Percentiles rank a stretch among this genome's conserved stretches.
phyloP scores from a whole-genome alignment of 352 stramenopile genomes.

The Phytophthora syringae region DNA sequence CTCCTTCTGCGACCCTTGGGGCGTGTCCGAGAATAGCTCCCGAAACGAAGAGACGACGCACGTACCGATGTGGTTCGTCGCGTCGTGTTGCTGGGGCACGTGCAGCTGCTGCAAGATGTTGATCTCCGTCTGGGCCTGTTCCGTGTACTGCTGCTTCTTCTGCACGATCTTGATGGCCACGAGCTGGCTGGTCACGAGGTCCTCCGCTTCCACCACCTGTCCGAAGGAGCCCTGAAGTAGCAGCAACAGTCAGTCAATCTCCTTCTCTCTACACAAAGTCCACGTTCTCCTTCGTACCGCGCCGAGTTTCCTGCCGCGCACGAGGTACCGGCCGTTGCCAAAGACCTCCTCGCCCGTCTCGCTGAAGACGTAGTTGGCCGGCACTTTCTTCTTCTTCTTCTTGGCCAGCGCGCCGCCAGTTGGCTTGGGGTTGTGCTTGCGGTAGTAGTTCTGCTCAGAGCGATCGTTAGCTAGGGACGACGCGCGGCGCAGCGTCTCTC shows the following conservation, averaged over 20 bases:
- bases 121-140: slow-evolving; percentile 98
- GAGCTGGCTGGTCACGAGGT: slow-evolving; percentile 78
- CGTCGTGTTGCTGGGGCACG: slow-evolving; percentile 57
- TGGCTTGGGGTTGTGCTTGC: slow-evolving; percentile 66
- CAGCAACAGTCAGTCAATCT: slow-evolving; percentile 21
- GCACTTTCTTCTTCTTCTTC: slow-evolving; percentile 64
- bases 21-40: slow-evolving; percentile 28
- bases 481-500: too few relatives aligned
- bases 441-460: slow-evolving; percentile 79
- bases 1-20: slow-evolving; percentile 21
- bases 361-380: slow-evolving; percentile 67
- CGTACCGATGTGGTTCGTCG: slow-evolving; percentile 93
- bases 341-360: slow-evolving; percentile 72
- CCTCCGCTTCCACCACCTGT: slow-evolving; percentile 80
- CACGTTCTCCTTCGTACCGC: slow-evolving; percentile 49
- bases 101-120: slow-evolving; percentile 93
- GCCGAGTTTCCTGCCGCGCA: slow-evolving; percentile 71
- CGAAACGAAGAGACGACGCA: slow-evolving; percentile 15
- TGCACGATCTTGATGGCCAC: slow-evolving; percentile 99
- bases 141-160: slow-evolving; percentile 97
- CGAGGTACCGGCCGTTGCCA: slow-evolving; percentile 76
- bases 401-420: slow-evolving; percentile 43
- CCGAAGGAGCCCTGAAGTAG: slow-evolving; percentile 78
- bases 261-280: neutral
- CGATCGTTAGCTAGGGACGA: neutral